Percentiles rank a stretch among this genome's conserved stretches.
Evolutionary conservation across 1,284 basidiomycete genomes (phyloP).

Genomic region (Tylopilus microsporus): DNA sequence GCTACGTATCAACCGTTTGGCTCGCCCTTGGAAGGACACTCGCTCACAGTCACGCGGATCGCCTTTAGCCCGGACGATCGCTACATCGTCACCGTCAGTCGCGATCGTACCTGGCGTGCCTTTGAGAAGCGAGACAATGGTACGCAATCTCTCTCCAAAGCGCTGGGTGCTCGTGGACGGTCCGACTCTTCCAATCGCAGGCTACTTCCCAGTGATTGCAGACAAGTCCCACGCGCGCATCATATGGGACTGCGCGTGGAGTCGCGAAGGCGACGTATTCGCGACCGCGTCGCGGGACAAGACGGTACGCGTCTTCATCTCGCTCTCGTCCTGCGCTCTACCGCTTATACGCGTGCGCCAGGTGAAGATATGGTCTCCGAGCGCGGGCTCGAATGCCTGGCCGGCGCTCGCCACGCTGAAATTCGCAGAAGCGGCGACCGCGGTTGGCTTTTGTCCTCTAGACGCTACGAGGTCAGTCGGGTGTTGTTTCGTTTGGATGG

Average conservation of each 20-base stretch:
- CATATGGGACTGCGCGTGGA: conserved; percentile 93
- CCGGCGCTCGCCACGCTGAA: conserved; percentile 51
- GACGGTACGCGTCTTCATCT: conserved; percentile 51
- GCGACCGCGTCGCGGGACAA: conserved; percentile 95
- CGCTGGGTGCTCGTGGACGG: not conserved
- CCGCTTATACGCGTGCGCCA: conserved; percentile 26
- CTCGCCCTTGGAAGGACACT: conserved; percentile 74
- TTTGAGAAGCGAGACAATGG: conserved; percentile 49
- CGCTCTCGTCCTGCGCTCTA: not conserved
- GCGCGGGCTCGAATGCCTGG: conserved; percentile 42
- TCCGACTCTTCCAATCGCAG: conserved; percentile 30
- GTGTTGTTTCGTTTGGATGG: not conserved
- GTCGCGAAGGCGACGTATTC: conserved; percentile 68
- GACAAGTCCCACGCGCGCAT: conserved; percentile 90
- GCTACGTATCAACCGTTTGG: conserved; percentile 67
- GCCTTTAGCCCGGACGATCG: conserved; percentile 83
- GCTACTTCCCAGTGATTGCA: conserved; percentile 57
- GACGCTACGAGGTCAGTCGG: conserved; percentile 40
- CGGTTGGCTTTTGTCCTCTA: conserved; percentile 56
- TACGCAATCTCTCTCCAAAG: conserved; percentile 26
- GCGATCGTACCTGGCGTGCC: conserved; percentile 92
- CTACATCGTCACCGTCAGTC: conserved; percentile 77
- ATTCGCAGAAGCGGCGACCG: conserved; percentile 62
- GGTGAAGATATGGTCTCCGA: conserved; percentile 69
- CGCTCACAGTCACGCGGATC: conserved; percentile 85